A percentile compares a stretch with the other conserved stretches of the same genome.
Evolutionary conservation across 2,329 filamentous ascomycete genomes (phyloP).

Genomic region (Remersonia thermophila): DNA sequence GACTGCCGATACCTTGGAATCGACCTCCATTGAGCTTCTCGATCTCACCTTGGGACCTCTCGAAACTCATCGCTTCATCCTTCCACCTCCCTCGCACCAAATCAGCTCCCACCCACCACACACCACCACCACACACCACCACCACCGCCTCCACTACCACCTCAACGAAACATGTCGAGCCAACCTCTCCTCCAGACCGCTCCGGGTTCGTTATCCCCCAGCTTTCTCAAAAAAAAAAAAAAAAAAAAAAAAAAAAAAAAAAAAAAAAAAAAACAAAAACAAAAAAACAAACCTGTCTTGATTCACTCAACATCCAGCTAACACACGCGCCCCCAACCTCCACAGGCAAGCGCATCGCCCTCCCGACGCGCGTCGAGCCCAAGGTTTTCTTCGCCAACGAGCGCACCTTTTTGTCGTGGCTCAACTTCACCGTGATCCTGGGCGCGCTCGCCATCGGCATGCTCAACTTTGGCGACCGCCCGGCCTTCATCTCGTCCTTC

Average conservation of each 20-base stretch:
- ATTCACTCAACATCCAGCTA: neutral
- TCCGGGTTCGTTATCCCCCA: constrained; percentile 51
- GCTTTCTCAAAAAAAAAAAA: too few relatives aligned
- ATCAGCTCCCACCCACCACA: neutral
- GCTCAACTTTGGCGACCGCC: constrained; percentile 91
- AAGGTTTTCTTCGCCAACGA: constrained; percentile 99
- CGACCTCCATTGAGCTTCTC: too few relatives aligned
- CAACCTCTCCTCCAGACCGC: constrained; percentile 92
- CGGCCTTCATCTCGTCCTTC: constrained; percentile 86
- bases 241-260: too few relatives aligned
- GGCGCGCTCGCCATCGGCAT: constrained; percentile 93
- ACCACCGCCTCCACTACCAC: neutral
- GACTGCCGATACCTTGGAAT: too few relatives aligned
- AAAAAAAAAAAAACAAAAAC: too few relatives aligned
- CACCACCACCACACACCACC: neutral
- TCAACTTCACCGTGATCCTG: constrained; percentile 98
- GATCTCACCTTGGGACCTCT: too few relatives aligned
- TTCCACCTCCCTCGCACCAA: too few relatives aligned
- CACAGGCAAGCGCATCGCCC: constrained; percentile 90
- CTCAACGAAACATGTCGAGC: constrained; percentile 65
- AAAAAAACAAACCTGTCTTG: constrained; percentile 5
- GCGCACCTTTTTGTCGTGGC: constrained; percentile 97
- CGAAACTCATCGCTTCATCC: too few relatives aligned
- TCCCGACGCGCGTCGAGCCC: constrained; percentile 93
- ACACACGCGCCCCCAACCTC: neutral